These are phyloP conservation scores for Tolypocladium pustulatum DNA, from an alignment of 2,329 filamentous ascomycete genomes.

Conservation along the genomic window DNA sequence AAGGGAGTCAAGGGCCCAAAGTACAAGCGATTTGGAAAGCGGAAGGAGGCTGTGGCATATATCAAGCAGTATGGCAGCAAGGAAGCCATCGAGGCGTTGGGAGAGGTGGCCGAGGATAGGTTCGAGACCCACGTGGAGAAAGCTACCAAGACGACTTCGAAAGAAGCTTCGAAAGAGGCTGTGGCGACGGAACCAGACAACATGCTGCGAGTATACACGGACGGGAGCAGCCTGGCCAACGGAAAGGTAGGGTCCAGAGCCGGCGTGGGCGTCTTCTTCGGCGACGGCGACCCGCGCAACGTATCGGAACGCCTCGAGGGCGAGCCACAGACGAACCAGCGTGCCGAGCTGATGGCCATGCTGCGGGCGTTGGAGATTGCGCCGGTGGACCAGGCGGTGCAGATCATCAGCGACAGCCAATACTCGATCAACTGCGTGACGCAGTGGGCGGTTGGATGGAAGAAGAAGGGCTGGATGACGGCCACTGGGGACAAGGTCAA, in stretches of 20 bases:
- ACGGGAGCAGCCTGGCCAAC: conserved; percentile 51
- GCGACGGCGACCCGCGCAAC: conserved; percentile 44
- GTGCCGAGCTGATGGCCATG: conserved; percentile 88
- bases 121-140: conserved; percentile 6
- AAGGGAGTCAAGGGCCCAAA: conserved; percentile 59
- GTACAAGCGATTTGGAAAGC: conserved; percentile 58
- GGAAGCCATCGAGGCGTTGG: conserved; percentile 30
- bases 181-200: conserved; percentile 4
- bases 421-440: conserved; percentile 88
- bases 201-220: conserved; percentile 43
- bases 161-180: conserved; percentile 15
- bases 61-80: conserved; percentile 42
- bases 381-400: conserved; percentile 54
- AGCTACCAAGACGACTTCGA: conserved; percentile 13
- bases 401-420: conserved; percentile 79
- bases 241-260: conserved; percentile 43
- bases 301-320: conserved; percentile 69
- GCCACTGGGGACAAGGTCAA: conserved; percentile 60
- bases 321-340: conserved; percentile 79
- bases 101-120: conserved; percentile 14
- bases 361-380: conserved; percentile 71
- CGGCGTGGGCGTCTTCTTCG: conserved; percentile 56
- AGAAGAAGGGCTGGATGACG: conserved; percentile 68
- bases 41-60: conserved; percentile 67
- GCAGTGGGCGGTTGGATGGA: conserved; percentile 73